phyloP scores from a whole-genome alignment of 495 filamentous ascomycete species.

The Bathelium albidoporum region DNA sequence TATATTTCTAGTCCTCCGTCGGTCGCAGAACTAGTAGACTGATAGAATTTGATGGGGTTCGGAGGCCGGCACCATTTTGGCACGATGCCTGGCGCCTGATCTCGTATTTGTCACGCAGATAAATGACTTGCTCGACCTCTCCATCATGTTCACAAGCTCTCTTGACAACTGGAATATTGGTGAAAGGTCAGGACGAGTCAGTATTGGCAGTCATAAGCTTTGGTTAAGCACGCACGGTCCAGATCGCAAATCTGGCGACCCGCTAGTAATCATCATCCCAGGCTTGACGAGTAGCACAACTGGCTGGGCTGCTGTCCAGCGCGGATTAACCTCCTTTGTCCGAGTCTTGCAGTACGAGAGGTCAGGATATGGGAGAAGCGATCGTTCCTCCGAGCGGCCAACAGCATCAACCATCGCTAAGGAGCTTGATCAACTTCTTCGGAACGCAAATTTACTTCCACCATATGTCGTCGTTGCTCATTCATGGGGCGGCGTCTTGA shows the following conservation, averaged over 20 bases:
- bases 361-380: neutral
- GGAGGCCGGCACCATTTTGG: no score
- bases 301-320: neutral
- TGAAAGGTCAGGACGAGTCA: neutral
- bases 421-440: neutral
- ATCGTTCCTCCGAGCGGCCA: neutral
- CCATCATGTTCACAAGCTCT: neutral
- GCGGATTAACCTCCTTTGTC: neutral
- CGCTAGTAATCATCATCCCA: neutral
- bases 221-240: neutral
- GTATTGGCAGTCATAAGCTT: neutral
- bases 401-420: neutral
- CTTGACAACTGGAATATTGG: neutral
- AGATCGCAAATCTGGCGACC: neutral
- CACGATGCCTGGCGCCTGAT: no score
- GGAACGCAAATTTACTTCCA: neutral
- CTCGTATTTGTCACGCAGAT: neutral
- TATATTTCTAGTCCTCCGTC: no score
- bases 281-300: neutral
- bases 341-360: neutral
- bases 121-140: neutral
- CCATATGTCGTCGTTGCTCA: neutral
- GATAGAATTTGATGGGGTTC: no score
- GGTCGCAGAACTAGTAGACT: no score
- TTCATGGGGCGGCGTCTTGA: neutral